Evolutionary conservation across 768 basidiomycete species (phyloP).

Genomic region (Tremella fuciformis): DNA sequence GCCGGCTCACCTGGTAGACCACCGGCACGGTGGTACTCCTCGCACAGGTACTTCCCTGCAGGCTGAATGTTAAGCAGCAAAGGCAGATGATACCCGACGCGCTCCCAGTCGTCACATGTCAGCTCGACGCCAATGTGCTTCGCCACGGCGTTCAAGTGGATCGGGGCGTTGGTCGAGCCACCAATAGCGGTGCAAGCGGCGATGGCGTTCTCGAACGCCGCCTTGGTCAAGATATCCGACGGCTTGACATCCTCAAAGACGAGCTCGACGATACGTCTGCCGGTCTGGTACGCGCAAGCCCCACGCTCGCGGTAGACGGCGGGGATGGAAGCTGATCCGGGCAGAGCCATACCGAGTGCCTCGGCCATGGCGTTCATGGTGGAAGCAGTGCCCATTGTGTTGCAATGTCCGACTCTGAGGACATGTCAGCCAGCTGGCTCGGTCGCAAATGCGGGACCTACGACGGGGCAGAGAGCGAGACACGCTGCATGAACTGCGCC

Average conservation of each 20-base stretch:
- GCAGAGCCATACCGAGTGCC: slow-evolving; percentile 50
- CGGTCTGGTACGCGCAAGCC: slow-evolving; percentile 49
- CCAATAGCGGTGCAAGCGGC: slow-evolving; percentile 42
- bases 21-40: slow-evolving; percentile 48
- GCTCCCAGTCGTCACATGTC: slow-evolving; percentile 41
- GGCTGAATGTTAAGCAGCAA: slow-evolving; percentile 43
- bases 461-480: slow-evolving; percentile 42
- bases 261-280: slow-evolving; percentile 46
- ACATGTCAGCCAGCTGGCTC: background rate
- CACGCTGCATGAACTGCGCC: slow-evolving; percentile 39
- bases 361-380: slow-evolving; percentile 52
- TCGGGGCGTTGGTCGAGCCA: slow-evolving; percentile 47
- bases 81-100: slow-evolving; percentile 41
- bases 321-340: slow-evolving; percentile 47
- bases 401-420: slow-evolving; percentile 43
- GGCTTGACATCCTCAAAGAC: slow-evolving; percentile 50
- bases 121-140: slow-evolving; percentile 44
- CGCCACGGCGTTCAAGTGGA: slow-evolving; percentile 47
- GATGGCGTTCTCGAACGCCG: slow-evolving; percentile 47
- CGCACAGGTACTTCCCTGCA: slow-evolving; percentile 45
- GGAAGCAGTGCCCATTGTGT: slow-evolving; percentile 49
- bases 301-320: slow-evolving; percentile 50
- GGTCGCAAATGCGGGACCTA: slow-evolving; percentile 12
- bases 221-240: slow-evolving; percentile 42
- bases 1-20: slow-evolving; percentile 38